A percentile compares a stretch with the other conserved stretches of the same genome.
These are phyloP conservation scores for Alisma plantagoaquatica DNA, from an alignment of 106 monocot species.

Conservation along the genomic window DNA sequence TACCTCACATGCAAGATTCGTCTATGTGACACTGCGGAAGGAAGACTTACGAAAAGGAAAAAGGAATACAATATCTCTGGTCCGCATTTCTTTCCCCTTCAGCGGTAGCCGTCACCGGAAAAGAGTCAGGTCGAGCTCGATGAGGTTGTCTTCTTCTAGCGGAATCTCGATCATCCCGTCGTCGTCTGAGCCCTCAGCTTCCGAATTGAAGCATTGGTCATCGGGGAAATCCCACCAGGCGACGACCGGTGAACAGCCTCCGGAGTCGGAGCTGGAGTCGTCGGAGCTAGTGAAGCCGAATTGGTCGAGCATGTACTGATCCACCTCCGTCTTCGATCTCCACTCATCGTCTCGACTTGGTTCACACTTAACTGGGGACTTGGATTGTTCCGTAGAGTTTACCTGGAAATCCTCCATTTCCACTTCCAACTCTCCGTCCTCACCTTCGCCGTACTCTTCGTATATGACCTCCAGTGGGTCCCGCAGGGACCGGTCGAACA, in stretches of 20 bases:
- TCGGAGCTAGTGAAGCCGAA: no score
- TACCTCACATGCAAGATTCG: no score
- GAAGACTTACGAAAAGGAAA: no score
- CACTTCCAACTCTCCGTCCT: constrained; percentile 15
- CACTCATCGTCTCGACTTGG: no score
- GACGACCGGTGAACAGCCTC: neutral
- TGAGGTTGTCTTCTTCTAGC: constrained; percentile 47
- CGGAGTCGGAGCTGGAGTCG: constrained; percentile 2
- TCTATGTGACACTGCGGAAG: no score
- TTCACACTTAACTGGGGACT: no score
- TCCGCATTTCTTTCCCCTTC: no score
- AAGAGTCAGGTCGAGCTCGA: constrained; percentile 44
- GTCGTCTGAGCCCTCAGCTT: constrained; percentile 19
- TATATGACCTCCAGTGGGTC: constrained; percentile 46
- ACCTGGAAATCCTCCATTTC: neutral
- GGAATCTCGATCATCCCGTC: constrained; percentile 35
- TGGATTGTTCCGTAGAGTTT: no score
- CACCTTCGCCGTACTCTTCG: constrained; percentile 36
- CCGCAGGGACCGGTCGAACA: constrained; percentile 23
- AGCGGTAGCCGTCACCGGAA: no score
- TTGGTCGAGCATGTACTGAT: constrained; percentile 7
- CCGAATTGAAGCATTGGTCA: constrained; percentile 3
- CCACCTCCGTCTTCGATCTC: neutral
- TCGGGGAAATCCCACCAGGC: constrained; percentile 1
- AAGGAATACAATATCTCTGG: no score